Base-by-base conservation (phyloP, 768 basidiomycete species). In the Pisolithus orientalis region DNA sequence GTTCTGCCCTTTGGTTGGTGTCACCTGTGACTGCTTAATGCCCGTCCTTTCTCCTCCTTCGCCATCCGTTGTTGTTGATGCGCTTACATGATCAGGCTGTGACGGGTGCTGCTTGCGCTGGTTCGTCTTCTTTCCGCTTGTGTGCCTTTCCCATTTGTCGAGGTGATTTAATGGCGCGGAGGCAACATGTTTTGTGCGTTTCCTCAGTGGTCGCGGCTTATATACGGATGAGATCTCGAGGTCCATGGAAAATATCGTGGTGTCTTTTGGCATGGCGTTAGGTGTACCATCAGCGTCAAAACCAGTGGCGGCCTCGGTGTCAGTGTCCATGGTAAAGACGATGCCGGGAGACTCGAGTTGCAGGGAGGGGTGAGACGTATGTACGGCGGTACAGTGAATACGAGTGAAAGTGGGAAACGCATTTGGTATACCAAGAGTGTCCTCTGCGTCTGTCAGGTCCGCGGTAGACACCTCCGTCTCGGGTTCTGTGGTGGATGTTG, bases 151-250 rank as follows among this genome's bases (percentile, higher is more conserved):
- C 51, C 43, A 57, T 53, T 31, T 57, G 40, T 53, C 52, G 14
- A 39, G 34, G 27, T 53, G 45, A 34, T 17, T 57, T 45, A 37
- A 44, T 13, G 50, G 50, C 39, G 59, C 45, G 65, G 61, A 55
- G 62, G 72, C 44, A 61, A 68, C 47, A 69, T 75, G 59, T 42
- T 65, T 44, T 7, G 44, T 49, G 16, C 70, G 70, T 27, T 69
- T 77, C 74, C 79, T 82, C 57, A 78, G 68, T 2, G 85, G 85
- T 1, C 83, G 79, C 1, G 87, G 87, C 59, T 89, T 88, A 71
- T 80, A 87, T 9, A 90, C 87, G 3, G 81, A 75, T 3, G 78
- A 70, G 45, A 89, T 87, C 60, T 85, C 84, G 52, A 90, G 76
- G 62, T 81, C 80, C 49, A 83, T 66, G 16, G 73, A 63, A 53